Evolutionary conservation across 1,139 yeast genomes (phyloP), one percentile per base, ranked within the genome.

Genomic region (Neolecta irregularis): DNA sequence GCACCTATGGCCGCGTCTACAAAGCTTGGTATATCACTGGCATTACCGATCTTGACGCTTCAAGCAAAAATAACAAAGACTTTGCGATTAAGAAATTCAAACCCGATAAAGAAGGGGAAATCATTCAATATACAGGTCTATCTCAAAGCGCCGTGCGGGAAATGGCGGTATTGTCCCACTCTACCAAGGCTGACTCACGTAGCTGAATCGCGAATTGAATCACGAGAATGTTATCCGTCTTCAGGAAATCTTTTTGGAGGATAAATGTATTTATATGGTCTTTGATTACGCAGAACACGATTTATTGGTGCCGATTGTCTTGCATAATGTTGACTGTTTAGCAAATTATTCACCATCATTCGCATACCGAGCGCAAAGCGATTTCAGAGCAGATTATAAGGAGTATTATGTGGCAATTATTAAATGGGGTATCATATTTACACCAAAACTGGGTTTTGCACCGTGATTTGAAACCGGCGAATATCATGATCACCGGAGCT

Each of bases 281-380:
- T 83, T 83, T 53, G 95, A 85, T 52, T 88, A 72, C 55, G 93
- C 95, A 38, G 99, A 88, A 54, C 93, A 88, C 56, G 99, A 88
- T 55, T 59, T 88, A 42, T 59, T 88, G 22, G 45, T 42, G 12
- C 6, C 40, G 17, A 11, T 25, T 6, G 32, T 26, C 23, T 31
- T 30, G 25, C 38, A 35, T 13, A 2, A 6, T 19, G 20, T 16
- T 16, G 6, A 17, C 6, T n/a, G n/a, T 6, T 6, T 29, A 42
- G 37, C 98, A 88, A 55, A 80, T 88, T 38, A 83, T 88, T 42
- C 98, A 85, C 57, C 79, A 67, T 52, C 98, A 88, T 53, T 75
- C 92, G 13, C 95, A 83, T 52, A 92, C 93, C 0, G 91, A 80
- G 37, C 63, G 76, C 23, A 71, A 72, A 43, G 70, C 77, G 5